Evolutionary conservation across 2,329 filamentous ascomycete genomes (phyloP).

Genomic region (Colletotrichum sansevieriae): DNA sequence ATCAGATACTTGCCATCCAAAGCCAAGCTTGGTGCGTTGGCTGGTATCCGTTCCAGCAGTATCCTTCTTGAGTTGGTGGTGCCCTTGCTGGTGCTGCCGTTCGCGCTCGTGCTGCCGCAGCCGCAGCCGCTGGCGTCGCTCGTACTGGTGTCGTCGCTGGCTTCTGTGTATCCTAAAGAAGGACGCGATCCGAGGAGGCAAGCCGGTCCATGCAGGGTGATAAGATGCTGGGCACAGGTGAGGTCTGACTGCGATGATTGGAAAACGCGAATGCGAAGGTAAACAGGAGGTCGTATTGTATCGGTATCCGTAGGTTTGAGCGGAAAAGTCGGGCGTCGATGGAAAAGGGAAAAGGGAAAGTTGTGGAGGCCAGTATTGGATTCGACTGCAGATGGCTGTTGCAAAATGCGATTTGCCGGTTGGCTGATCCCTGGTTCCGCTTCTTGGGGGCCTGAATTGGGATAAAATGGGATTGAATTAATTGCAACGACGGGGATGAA

Average conservation of each 20-base stretch:
- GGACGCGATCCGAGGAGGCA: not conserved
- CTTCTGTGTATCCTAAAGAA: conserved; percentile 12
- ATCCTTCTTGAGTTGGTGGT: not conserved
- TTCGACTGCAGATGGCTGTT: not conserved
- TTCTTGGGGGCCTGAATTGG: not conserved
- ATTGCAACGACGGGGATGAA: not conserved
- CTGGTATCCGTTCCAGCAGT: not conserved
- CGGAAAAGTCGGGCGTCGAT: conserved; percentile 8
- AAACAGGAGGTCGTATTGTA: not conserved
- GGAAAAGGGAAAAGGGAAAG: conserved; percentile 12
- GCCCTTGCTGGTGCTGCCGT: conserved; percentile 7
- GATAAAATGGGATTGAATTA: conserved; percentile 3
- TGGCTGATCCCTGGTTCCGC: not conserved
- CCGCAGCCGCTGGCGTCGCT: conserved; percentile 24
- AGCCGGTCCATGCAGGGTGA: not conserved
- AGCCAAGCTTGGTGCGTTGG: not conserved
- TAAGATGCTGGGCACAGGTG: conserved; percentile 12
- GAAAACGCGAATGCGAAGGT: conserved; percentile 8
- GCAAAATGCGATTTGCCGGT: conserved; percentile 5
- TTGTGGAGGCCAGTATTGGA: conserved; percentile 5
- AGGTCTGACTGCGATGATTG: not conserved
- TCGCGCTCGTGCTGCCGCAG: conserved; percentile 30
- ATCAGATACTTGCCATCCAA: conserved; percentile 6
- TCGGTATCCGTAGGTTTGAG: conserved; percentile 5
- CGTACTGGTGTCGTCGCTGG: not conserved